Evolutionary conservation across 306 rosid species (phyloP).

Genomic region (Ammopiptanthus mongolicus): DNA sequence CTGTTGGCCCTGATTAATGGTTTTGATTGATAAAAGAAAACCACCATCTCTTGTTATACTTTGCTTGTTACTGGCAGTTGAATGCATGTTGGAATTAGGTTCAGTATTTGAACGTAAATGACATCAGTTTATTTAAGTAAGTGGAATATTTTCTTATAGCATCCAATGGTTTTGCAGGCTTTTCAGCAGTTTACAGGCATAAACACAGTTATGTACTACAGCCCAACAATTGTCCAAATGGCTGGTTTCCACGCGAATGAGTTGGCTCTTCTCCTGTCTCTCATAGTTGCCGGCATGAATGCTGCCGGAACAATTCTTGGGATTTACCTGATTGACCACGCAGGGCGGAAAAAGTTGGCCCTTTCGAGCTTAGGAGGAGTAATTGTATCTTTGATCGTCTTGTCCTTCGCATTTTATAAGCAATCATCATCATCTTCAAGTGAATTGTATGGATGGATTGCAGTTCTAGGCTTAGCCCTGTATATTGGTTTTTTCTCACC

Average conservation of each 20-base stretch:
- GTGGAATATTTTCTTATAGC: slow-evolving; percentile 18
- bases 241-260: slow-evolving; percentile 76
- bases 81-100: not conserved
- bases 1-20: not conserved
- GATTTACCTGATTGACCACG: slow-evolving; percentile 68
- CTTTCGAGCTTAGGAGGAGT: slow-evolving; percentile 75
- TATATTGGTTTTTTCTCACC: slow-evolving; percentile 79
- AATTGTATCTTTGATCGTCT: slow-evolving; percentile 46
- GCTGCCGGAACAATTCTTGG: slow-evolving; percentile 81
- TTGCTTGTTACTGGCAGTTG: not conserved
- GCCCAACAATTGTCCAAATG: slow-evolving; percentile 95
- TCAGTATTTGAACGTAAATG: not conserved
- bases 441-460: slow-evolving; percentile 60
- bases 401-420: slow-evolving; percentile 47
- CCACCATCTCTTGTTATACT: not conserved
- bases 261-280: slow-evolving; percentile 79
- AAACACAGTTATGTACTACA: slow-evolving; percentile 96
- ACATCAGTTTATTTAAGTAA: not conserved
- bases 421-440: slow-evolving; percentile 47
- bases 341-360: slow-evolving; percentile 74
- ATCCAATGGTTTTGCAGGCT: slow-evolving; percentile 47
- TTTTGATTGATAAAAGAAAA: not conserved
- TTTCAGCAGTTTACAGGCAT: slow-evolving; percentile 92
- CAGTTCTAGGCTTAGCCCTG: slow-evolving; percentile 56
- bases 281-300: slow-evolving; percentile 72